Evolutionary conservation across 441 rosid genomes (phyloP).

Genomic region (Cnidoscolus chayamansa): DNA sequence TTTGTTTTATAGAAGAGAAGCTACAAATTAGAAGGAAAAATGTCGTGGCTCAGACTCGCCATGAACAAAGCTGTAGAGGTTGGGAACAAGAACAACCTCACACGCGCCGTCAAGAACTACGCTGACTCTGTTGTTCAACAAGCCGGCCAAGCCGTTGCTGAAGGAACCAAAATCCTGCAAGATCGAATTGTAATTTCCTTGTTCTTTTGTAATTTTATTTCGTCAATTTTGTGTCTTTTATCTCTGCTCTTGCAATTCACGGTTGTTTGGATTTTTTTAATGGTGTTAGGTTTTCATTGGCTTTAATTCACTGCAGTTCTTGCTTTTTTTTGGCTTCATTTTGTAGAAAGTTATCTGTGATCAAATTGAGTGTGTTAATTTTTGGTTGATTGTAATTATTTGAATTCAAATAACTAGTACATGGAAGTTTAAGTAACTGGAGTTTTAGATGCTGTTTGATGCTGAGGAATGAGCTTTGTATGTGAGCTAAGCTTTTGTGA

Average conservation of each 20-base stretch:
- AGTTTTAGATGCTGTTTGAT: neutral
- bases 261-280: neutral
- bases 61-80: constrained; percentile 91
- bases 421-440: neutral
- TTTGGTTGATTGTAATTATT: neutral
- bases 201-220: constrained; percentile 3
- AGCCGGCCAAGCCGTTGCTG: constrained; percentile 95
- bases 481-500: neutral
- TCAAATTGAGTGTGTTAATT: neutral
- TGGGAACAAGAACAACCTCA: constrained; percentile 87
- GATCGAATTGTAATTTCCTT: constrained; percentile 71
- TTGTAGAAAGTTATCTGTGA: neutral
- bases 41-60: constrained; percentile 90
- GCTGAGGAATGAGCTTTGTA: neutral
- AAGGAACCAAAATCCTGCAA: constrained; percentile 90
- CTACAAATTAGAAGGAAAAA: constrained; percentile 16
- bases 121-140: constrained; percentile 95
- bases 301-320: neutral
- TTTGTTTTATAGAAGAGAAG: neutral
- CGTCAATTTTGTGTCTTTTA: neutral
- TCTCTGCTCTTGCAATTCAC: neutral
- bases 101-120: constrained; percentile 77
- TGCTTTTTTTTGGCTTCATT: neutral
- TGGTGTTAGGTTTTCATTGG: neutral
- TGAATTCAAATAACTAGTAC: neutral